Base-by-base conservation (phyloP, 2,329 filamentous ascomycete genomes). In the Monosporascus sp. region DNA sequence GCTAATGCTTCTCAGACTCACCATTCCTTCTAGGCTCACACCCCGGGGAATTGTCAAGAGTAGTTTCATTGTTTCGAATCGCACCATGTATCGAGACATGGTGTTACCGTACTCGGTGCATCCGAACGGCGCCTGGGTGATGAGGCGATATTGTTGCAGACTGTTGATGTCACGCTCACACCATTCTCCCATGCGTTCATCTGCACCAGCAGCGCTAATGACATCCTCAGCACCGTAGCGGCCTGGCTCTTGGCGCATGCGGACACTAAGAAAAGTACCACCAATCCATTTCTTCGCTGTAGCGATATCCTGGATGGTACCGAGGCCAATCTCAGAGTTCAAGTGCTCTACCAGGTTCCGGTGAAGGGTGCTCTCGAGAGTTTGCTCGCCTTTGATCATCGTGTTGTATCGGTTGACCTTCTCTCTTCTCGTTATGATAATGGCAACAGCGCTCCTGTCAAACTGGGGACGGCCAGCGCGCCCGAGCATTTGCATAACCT, bases 401-500 rank as follows among this genome's bases (percentile, higher is more conserved):
- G 76, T 83, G 60, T 91, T 82, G 62, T 94, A 95, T 48, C 81
- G 78, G 2, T 75, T 62, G 6, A 82, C 80, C 48, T 85, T 86
- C 5, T 83, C 73, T n/a, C 77, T 73, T 24, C 82, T 80, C 0
- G 90, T 94, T 73, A 96, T 82, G 51, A 96, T 92, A 17, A 94
- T 84, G 11, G 88, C 90, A 39, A 84, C 79, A 3, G 88, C 90
- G 53, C 74, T 88, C 48, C 83, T 78, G 60, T 93, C 90, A 57
- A 92, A 95, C 63, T 95, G 90, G 6, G 90, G 90, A 20, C 90
- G 78, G 1, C 90, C 90, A 49, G 90, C 90, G 57, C 90, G 83
- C 6, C 90, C 90, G 48, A 95, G 80, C 90, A 96, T 95, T 62
- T 96, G 90, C 86, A 93, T 93, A 56, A 93, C 80, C 60, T 95